Evolutionary conservation across 345 rosid species (phyloP), one percentile per base, ranked within the genome.

Genomic region (Euphorbia lathyris): DNA sequence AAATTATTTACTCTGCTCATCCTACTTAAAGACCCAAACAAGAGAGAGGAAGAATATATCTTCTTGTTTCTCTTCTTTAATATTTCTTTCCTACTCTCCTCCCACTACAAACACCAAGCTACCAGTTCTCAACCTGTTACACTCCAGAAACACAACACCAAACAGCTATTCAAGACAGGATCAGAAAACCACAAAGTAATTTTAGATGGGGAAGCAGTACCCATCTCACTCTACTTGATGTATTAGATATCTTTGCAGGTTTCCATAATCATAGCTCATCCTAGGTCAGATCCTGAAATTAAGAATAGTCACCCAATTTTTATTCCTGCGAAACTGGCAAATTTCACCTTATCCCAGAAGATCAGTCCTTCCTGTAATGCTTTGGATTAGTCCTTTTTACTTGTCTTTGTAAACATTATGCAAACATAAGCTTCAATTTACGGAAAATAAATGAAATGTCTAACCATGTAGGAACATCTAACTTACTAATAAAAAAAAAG

Each of bases 51-150:
- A 17, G 32, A 11, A 43, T 43, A 43, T 38, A 38, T 4, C 42
- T 9, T 17, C 38, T 59, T 14, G 10, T 59, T 32, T 1, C 30
- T 22, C 68, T 65, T 32, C n/a, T 45, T 27, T 25, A 23, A 45
- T 45, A 3, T 19, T 43, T 4, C n/a, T 52, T 10, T 53, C 40
- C 27, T 0, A 16, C 12, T 66, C 70, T 52, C 30, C 53, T 34
- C 70, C n/a, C 27, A 58, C 30, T 67, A n/a, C 43, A 53, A 20
- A 34, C 70, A 23, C 60, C 61, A 26, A 22, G 23, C 9, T 10
- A 5, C 7, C 12, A 38, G 23, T 53, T 17, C 13, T 34, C 29
- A 17, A 25, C 56, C 26, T 53, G 36, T 67, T 22, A 9, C 38
- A 45, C 50, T 53, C 27, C 25, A 9, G 36, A 42, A 23, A 43